Base-by-base conservation (phyloP, 352 stramenopile species). In the Phytopythium litorale region DNA sequence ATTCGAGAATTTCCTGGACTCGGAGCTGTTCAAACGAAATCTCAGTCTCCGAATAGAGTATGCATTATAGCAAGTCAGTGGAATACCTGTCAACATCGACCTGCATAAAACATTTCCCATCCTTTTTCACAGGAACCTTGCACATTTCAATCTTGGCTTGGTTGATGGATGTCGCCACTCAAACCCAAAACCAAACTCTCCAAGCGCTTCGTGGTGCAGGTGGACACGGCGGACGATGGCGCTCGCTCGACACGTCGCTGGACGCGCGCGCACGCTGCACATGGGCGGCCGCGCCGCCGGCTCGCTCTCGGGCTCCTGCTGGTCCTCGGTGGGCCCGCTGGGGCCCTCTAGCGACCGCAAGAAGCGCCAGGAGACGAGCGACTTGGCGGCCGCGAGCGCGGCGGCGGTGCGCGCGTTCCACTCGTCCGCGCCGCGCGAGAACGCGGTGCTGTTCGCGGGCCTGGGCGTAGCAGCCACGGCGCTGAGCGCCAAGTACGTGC, bases 401-500 rank as follows among this genome's bases (percentile, higher is more conserved):
- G 48, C 58, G 43, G 67, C 67, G n/a, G 54, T 73, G 30, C 78
- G 81, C 65, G 63, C 65, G 37, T 87, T 93, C 70, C 86, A 95
- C 70, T 67, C 70, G 63, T 87, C 86, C 40, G 65, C 76, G 19
- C 77, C 76, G 64, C 87, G 83, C 42, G 84, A 93, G 23, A 83
- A 73, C 53, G 68, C 74, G 13, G 60, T 83, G 32, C 67, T 97
- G 15, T 58, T 94, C 13, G 87, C 61, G 0, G 84, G 88, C 8
- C 65, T 94, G 8, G 84, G 79, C 60, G 76, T 96, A 18, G 84
- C 84, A 0, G 85, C 71, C 40, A 80, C 80, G 3, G 87, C 88
- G 0, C 66, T 97, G 55, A 71, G 81, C 66, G 74, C 76, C 69
- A 91, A 91, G 73, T 96, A 96, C 68, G 61, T 79, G 18, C n/a